Evolutionary conservation across 257 asterid species (phyloP), one percentile per base, ranked within the genome.

Genomic region (Avicennia marina): DNA sequence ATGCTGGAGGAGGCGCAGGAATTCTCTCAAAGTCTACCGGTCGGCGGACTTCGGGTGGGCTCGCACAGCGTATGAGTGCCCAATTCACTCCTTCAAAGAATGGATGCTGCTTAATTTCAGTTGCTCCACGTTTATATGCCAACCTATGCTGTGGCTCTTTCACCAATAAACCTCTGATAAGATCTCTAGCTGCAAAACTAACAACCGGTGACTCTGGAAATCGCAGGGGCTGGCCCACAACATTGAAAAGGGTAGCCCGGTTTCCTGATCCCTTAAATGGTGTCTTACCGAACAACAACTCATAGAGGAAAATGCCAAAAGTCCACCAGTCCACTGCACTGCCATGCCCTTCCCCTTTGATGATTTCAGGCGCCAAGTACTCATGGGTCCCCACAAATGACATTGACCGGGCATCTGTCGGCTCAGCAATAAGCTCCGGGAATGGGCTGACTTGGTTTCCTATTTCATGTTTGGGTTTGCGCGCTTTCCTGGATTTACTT

Each of bases 281-380:
- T 7, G 89, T 81, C 41, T 71, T 69, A 4, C 89, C 85, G 1
- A 81, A 78, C 60, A 81, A 48, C 31, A 81, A 78, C 68, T 81
- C 85, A 17, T 81, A 75, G 11, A 81, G 26, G 51, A 81, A 81
- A 16, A 81, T 75, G 54, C 89, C 88, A 12, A 77, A 81, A 10
- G 88, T 81, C 88, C 88, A 81, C 88, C 88, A 81, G 22, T 81
- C 88, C 19, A 81, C 89, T 0, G 85, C 85, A 40, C 89, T 81
- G n/a, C 89, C 89, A 31, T 81, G 89, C 7, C 89, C 89, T 62
- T 81, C 89, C n/a, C n/a, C n/a, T n/a, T n/a, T n/a, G n/a, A n/a
- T n/a, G n/a, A n/a, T n/a, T n/a, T n/a, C n/a, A n/a, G n/a, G n/a
- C n/a, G n/a, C n/a, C n/a, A n/a, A n/a, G n/a, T n/a, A n/a, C n/a